A percentile compares a stretch with the other conserved stretches of the same genome.
Conservation (phyloP, 495 filamentous ascomycete genomes). For the Schizothecium vesticola region DNA sequence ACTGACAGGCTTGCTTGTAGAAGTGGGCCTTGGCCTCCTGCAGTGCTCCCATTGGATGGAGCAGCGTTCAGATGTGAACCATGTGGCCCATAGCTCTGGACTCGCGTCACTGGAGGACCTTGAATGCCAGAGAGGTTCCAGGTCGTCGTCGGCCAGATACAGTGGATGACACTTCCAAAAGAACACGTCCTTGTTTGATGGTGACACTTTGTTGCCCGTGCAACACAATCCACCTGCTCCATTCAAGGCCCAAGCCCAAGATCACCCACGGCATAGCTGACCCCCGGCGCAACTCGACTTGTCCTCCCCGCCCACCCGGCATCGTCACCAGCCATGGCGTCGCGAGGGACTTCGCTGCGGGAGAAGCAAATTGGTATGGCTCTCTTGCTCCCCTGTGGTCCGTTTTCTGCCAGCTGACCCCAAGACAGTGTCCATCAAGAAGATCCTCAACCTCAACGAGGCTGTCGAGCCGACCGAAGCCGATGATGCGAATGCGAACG, state of each 20-base stretch:
- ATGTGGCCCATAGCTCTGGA: background rate
- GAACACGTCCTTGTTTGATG: background rate
- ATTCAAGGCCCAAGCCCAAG: background rate
- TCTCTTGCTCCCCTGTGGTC: background rate
- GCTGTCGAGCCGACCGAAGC: constrained; percentile 48
- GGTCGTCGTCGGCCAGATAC: background rate
- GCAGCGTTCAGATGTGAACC: background rate
- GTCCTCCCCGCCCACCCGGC: background rate
- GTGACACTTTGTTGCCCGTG: background rate
- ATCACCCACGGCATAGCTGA: background rate
- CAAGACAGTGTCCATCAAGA: constrained; percentile 78
- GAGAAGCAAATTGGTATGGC: constrained; percentile 88
- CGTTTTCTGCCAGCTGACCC: background rate
- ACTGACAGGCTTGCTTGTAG: background rate
- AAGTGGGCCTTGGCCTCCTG: background rate
- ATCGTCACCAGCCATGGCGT: constrained; percentile 29
- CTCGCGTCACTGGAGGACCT: background rate
- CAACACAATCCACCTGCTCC: background rate
- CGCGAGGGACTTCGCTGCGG: constrained; percentile 70
- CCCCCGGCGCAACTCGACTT: background rate
- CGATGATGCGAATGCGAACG: constrained; percentile 54
- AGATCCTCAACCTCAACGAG: constrained; percentile 93
- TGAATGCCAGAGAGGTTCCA: background rate
- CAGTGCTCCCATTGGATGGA: background rate
- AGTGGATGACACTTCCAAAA: background rate